A percentile compares a stretch with the other conserved stretches of the same genome.
Evolutionary conservation across 257 asterid genomes (phyloP).

Genomic region (Avicennia marina): DNA sequence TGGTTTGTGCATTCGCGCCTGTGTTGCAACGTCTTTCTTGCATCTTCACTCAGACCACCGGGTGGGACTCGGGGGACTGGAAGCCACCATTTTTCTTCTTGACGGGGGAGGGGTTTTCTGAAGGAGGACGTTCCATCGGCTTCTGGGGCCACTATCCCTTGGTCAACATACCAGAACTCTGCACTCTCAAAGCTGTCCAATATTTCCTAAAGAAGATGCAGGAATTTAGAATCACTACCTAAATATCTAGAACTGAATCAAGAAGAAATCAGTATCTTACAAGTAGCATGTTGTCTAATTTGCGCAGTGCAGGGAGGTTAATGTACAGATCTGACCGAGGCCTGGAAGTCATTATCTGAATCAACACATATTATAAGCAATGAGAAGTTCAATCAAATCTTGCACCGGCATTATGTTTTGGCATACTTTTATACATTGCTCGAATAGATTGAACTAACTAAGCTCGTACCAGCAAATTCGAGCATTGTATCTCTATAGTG

Average conservation of each 20-base stretch:
- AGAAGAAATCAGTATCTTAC: slow-evolving; percentile 36
- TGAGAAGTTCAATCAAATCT: too few species aligned
- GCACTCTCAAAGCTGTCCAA: slow-evolving; percentile 66
- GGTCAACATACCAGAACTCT: slow-evolving; percentile 94
- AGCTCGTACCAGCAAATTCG: too few species aligned
- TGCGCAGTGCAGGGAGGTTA: slow-evolving; percentile 90
- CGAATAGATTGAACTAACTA: too few species aligned
- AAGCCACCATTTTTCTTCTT: slow-evolving; percentile 96
- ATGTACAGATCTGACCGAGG: slow-evolving; percentile 72
- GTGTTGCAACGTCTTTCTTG: slow-evolving; percentile 50
- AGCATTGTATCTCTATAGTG: too few species aligned
- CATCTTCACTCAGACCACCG: slow-evolving; percentile 58
- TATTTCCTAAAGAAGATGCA: slow-evolving; percentile 50
- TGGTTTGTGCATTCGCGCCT: slow-evolving; percentile 83
- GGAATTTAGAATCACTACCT: not conserved
- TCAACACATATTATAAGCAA: not conserved
- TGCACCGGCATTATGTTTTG: too few species aligned
- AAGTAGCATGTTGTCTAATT: slow-evolving; percentile 84
- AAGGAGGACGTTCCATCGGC: slow-evolving; percentile 61
- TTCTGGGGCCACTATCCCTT: slow-evolving; percentile 64
- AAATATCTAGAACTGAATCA: not conserved
- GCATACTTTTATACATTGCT: too few species aligned
- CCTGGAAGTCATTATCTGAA: slow-evolving; percentile 79
- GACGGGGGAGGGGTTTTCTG: slow-evolving; percentile 52
- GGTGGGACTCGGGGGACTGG: slow-evolving; percentile 92